phyloP scores from a whole-genome alignment of 1,284 basidiomycete species.

The Waitea zeae region DNA sequence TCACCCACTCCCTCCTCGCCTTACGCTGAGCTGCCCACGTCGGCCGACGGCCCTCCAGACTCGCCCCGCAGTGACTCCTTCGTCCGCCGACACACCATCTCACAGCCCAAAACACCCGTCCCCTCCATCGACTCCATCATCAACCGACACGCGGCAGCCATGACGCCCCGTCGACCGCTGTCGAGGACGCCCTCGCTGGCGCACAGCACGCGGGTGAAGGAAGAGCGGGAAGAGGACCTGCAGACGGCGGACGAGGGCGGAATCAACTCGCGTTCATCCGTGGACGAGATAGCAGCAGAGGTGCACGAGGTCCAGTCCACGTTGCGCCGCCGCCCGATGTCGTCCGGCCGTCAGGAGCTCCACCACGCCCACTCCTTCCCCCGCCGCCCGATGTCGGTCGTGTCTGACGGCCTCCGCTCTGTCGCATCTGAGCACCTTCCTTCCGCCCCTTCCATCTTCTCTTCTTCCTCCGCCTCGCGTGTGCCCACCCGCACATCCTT shows the following conservation, averaged over 20 bases:
- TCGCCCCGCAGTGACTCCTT: too few species aligned
- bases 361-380: slow-evolving; percentile 29
- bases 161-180: slow-evolving; percentile 25
- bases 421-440: slow-evolving; percentile 31
- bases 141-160: slow-evolving; percentile 45
- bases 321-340: slow-evolving; percentile 24
- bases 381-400: slow-evolving; percentile 23
- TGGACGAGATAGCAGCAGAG: slow-evolving; percentile 73
- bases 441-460: slow-evolving; percentile 15
- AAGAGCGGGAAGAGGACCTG: slow-evolving; percentile 30
- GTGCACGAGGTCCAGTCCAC: slow-evolving; percentile 21
- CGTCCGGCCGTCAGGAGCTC: slow-evolving; percentile 28
- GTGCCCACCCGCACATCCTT: slow-evolving; percentile 26
- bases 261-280: slow-evolving; percentile 53
- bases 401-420: slow-evolving; percentile 30
- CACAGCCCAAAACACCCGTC: slow-evolving; percentile 22
- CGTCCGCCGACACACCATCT: too few species aligned
- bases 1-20: slow-evolving; percentile 5
- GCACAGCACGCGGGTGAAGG: slow-evolving; percentile 10
- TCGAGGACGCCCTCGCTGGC: slow-evolving; percentile 21
- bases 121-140: slow-evolving; percentile 78
- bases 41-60: too few species aligned
- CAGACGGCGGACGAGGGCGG: slow-evolving; percentile 40
- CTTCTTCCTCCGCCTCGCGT: slow-evolving; percentile 10
- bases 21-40: neutral